Evolutionary conservation across 169 alveolate genomes (phyloP), one percentile per base, ranked within the genome.

Genomic region (Eimeria tenella): DNA sequence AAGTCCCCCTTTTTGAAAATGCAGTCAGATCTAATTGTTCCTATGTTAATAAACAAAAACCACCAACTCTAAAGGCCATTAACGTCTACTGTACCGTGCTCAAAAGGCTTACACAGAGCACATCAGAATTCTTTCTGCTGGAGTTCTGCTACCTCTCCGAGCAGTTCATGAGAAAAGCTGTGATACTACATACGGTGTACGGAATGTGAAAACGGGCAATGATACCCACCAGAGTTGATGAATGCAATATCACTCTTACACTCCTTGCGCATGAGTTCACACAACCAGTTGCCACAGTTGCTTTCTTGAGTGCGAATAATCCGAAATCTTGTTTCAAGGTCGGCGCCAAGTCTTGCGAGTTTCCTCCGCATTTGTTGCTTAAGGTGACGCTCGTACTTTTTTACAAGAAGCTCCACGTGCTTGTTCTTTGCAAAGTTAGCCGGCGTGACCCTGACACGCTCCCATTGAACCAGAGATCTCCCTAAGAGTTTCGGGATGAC

Each of bases 21-120:
- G 58, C 96, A 95, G 88, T 98, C 98, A 9, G 98, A 97, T 63
- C 99, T 95, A 17, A 97, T 94, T 70, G 98, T 97, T 4, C 99
- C 96, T 94, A 70, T 93, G 49, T 0, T 17, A 19, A 23, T 31
- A 50, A 74, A 25, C 58, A 9, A 15, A 53, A 23, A 23, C 23
- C 75, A 58, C 19, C 65, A 52, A 52, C 9, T 31, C 42, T 31
- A 2, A 31, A 31, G 42, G 42, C 0, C 42, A 31, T 31, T 31
- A 31, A 1, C 0, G 42, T 31, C 42, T 31, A 31, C 42, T 31
- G 42, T 31, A 31, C 2, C 42, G 42, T 31, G 42, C 42, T 31
- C 2, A 31, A 31, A 31, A 31, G 42, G 42, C 42, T 31, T 2
- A 31, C 42, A 31, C 42, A 31, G 42, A 31, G 2, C 42, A 31